Conservation (phyloP, 805 yeast genomes). For the Metschnikowia rubicola region DNA sequence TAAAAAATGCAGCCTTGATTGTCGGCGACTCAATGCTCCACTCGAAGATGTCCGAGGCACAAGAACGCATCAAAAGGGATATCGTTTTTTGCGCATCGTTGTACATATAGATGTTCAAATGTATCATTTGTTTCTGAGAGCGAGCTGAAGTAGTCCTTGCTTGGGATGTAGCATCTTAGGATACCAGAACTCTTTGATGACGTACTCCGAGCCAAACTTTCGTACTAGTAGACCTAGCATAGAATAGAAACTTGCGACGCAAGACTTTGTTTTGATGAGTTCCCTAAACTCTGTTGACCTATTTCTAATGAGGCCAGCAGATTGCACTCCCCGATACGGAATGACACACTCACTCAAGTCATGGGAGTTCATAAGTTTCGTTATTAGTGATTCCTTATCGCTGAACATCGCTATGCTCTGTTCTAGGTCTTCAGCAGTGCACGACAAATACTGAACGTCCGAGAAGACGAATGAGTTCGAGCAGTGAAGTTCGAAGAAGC, state of each 20-base stretch:
- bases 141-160: slow-evolving; percentile 28
- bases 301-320: slow-evolving; percentile 17
- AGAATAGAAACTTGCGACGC: slow-evolving; percentile 37
- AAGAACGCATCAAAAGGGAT: slow-evolving; percentile 92
- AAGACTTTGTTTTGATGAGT: slow-evolving; percentile 21
- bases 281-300: slow-evolving; percentile 12
- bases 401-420: slow-evolving; percentile 21
- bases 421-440: slow-evolving; percentile 26
- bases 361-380: slow-evolving; percentile 32
- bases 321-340: slow-evolving; percentile 31
- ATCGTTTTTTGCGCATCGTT: slow-evolving; percentile 96
- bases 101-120: slow-evolving; percentile 49
- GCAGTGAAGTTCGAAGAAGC: slow-evolving; percentile 22
- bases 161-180: slow-evolving; percentile 13
- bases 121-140: slow-evolving; percentile 7
- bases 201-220: slow-evolving; percentile 26
- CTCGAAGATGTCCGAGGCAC: slow-evolving; percentile 86
- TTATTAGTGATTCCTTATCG: slow-evolving; percentile 17
- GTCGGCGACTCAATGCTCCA: slow-evolving; percentile 92
- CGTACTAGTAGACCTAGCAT: slow-evolving; percentile 33
- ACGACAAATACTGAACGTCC: slow-evolving; percentile 27
- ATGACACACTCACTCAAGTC: slow-evolving; percentile 25
- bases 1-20: slow-evolving; percentile 87
- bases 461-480: slow-evolving; percentile 27
- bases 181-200: slow-evolving; percentile 20